Evolutionary conservation across 1,284 basidiomycete genomes (phyloP), one percentile per base, ranked within the genome.

Genomic region (Moniliella sp.): DNA sequence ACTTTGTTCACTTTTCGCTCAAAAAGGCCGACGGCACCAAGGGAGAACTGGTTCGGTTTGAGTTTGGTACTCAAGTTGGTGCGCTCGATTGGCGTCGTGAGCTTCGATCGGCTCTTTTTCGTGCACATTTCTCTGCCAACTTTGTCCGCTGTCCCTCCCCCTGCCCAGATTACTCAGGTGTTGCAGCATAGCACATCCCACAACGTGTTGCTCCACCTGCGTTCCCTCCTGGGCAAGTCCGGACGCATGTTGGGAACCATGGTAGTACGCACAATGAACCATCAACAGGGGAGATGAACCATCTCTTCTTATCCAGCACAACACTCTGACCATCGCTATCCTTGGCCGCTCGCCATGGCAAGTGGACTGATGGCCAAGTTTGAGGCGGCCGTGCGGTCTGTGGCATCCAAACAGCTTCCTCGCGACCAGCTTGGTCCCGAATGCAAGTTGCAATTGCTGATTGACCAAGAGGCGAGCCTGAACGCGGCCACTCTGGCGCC

Each of bases 21-120:
- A n/a, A n/a, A n/a, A n/a, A n/a, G n/a, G n/a, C n/a, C n/a, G n/a
- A n/a, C n/a, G n/a, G n/a, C n/a, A n/a, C n/a, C n/a, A n/a, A n/a
- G n/a, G n/a, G n/a, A n/a, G n/a, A n/a, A n/a, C n/a, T n/a, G n/a
- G n/a, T n/a, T n/a, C n/a, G n/a, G n/a, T n/a, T n/a, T n/a, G n/a
- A n/a, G n/a, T 54, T 57, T 35, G 46, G 48, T 30, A 57, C 50
- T 3, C 33, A 46, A 26, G 50, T 50, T 27, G 43, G 46, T 8
- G 16, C 35, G 12, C 21, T 49, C 31, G 46, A 43, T 32, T 46
- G 44, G 50, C 40, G 45, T 34, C 33, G 41, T 21, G 43, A 49
- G 39, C 37, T 43, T 25, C 44, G 43, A 31, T 48, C 39, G 26
- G 46, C 43, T 28, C 39, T 42, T 26, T 50, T 38, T 34, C 36